phyloP scores from a whole-genome alignment of 192 early-diverging fungal species.

The Globomyces pollinis-pini region DNA sequence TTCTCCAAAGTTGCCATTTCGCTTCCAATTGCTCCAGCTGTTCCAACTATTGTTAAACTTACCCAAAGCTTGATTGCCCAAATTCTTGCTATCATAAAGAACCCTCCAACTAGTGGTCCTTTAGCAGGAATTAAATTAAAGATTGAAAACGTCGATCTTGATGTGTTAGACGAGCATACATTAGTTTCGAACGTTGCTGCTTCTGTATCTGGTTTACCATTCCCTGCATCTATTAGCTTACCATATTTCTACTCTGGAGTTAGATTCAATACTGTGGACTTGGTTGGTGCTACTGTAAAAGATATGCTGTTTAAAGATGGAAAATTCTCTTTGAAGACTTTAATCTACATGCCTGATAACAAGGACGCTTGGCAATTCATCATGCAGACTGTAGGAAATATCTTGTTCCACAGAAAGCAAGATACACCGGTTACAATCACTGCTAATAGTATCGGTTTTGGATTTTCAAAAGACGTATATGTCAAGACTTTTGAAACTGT shows the following conservation, averaged over 20 bases:
- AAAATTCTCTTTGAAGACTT: background rate
- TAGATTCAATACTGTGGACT: background rate
- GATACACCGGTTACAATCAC: background rate
- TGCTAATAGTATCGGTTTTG: background rate
- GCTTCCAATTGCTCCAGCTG: background rate
- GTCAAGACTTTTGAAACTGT: conserved; percentile 5
- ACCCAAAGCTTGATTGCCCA: too few species aligned
- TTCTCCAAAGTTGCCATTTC: background rate
- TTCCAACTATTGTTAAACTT: background rate
- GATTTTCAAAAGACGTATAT: background rate
- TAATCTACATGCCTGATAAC: background rate
- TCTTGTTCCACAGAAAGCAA: conserved; percentile 6
- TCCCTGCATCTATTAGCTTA: background rate
- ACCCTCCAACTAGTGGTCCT: background rate
- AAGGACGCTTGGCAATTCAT: background rate
- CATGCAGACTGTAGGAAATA: background rate
- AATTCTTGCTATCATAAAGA: background rate
- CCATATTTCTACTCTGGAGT: background rate
- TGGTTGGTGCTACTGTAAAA: background rate
- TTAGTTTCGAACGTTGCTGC: background rate
- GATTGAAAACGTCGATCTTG: background rate
- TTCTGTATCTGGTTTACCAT: background rate
- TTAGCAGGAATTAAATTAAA: background rate
- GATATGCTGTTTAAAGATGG: background rate
- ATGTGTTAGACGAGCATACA: conserved; percentile 1